These are phyloP conservation scores for Senna tora DNA, from an alignment of 306 rosid genomes.

Conservation along the genomic window DNA sequence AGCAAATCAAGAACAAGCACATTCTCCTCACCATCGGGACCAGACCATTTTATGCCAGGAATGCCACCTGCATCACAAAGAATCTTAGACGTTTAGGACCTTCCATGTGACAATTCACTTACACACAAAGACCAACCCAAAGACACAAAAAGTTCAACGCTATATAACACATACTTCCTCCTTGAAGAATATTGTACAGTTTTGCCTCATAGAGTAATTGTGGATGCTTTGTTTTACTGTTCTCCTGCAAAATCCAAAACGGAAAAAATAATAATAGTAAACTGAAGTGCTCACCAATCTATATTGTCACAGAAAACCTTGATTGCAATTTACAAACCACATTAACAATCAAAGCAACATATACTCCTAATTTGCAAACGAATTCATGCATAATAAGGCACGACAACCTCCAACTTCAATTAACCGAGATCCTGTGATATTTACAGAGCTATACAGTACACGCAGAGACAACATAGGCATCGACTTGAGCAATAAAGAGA, in stretches of 20 bases:
- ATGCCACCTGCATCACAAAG: slow-evolving; percentile 52
- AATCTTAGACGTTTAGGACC: neutral
- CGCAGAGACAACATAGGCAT: neutral
- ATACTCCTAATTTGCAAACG: neutral
- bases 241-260: slow-evolving; percentile 65
- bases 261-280: neutral
- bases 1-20: slow-evolving; percentile 63
- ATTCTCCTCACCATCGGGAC: slow-evolving; percentile 58
- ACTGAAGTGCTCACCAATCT: neutral
- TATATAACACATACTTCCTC: slow-evolving; percentile 79
- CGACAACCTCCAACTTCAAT: neutral
- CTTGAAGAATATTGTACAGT: slow-evolving; percentile 82
- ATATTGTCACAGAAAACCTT: neutral
- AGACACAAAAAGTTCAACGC: neutral
- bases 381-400: neutral
- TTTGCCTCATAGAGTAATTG: slow-evolving; percentile 94
- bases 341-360: slow-evolving; percentile 1
- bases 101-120: neutral
- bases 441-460: neutral
- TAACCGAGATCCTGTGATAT: neutral
- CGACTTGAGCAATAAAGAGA: neutral
- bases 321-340: neutral
- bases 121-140: neutral
- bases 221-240: slow-evolving; percentile 89
- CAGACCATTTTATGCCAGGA: slow-evolving; percentile 60